Evolutionary conservation across 2,329 filamentous ascomycete genomes (phyloP), one percentile per base, ranked within the genome.

Genomic region (Sporothrix phasma): DNA sequence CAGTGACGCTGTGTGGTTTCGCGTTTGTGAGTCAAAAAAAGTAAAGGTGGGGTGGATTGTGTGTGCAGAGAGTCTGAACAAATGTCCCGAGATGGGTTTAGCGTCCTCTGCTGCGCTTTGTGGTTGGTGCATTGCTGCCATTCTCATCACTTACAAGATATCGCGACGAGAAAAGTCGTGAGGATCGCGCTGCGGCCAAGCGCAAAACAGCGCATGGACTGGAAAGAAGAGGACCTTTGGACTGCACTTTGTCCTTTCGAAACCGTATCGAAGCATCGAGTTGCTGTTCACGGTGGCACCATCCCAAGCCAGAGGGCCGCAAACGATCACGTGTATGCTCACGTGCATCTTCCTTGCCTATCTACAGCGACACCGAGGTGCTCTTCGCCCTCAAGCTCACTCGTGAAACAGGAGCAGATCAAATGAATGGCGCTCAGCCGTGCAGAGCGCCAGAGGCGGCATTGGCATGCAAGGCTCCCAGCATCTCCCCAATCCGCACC

Each of bases 21-120:
- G 41, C 56, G 56, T 49, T 51, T 37, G 59, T 61, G 59, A 61
- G 45, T 61, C 59, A 61, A 61, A 51, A 61, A 61, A 47, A 26
- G 47, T 61, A 61, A 46, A 22, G 43, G 58, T 37, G 26, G 43
- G 26, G 41, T 43, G n/a, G 11, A n/a, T 58, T 58, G 54, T 58
- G 54, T 43, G 54, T 10, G 37, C 37, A 58, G 31, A n/a, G 51
- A 43, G 54, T 41, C 37, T 34, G n/a, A 46, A 8, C 24, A 34
- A 22, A 17, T 24, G 11, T 43, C n/a, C 58, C 58, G 41, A 61
- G 49, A 61, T 11, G 13, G 58, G 58, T 39, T 13, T 61, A 61
- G 58, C 19, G 56, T 15, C 10, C 2, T 15, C n/a, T 39, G 29
- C 7, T 5, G 39, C 19, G 37, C 39, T 58, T 43, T 43, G 37